Evolutionary conservation across 148 eudicot genomes (phyloP).

Genomic region (Cornus controversa): DNA sequence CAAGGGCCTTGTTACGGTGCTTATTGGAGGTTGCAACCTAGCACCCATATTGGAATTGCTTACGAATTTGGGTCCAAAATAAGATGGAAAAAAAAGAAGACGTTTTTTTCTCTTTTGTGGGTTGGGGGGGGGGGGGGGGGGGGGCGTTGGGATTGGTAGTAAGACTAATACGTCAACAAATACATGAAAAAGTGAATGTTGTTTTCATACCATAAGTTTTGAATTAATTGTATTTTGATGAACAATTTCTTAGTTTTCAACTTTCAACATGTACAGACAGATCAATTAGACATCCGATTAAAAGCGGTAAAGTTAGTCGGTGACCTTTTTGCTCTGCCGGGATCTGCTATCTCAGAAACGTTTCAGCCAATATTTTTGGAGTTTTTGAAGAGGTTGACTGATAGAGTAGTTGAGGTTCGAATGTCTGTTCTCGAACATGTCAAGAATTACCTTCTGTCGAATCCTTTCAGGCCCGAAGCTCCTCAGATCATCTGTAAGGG

Average conservation of each 20-base stretch:
- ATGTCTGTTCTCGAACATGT: constrained; percentile 79
- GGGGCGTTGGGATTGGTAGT: neutral
- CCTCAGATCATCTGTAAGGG: constrained; percentile 79
- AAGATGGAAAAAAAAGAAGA: neutral
- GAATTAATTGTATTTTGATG: no score
- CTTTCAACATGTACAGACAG: constrained; percentile 52
- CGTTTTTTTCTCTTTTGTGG: no score
- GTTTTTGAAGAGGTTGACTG: constrained; percentile 87
- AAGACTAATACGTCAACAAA: neutral
- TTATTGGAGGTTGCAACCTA: neutral
- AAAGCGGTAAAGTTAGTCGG: constrained; percentile 83
- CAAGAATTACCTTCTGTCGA: constrained; percentile 72
- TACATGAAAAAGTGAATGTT: neutral
- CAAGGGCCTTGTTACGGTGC: neutral
- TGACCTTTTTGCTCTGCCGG: constrained; percentile 85
- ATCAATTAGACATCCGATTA: constrained; percentile 73
- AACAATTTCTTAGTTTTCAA: no score
- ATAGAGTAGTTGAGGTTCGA: constrained; percentile 82
- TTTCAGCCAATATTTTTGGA: constrained; percentile 81
- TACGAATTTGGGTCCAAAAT: neutral
- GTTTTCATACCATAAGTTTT: neutral
- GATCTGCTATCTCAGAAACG: constrained; percentile 56
- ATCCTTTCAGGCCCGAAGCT: constrained; percentile 73
- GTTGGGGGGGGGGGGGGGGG: no score
- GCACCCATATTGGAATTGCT: neutral